Percentiles rank a stretch among this genome's conserved stretches.
These are phyloP conservation scores for Pythium myriotylum DNA, from an alignment of 352 stramenopile genomes.

Conservation along the genomic window DNA sequence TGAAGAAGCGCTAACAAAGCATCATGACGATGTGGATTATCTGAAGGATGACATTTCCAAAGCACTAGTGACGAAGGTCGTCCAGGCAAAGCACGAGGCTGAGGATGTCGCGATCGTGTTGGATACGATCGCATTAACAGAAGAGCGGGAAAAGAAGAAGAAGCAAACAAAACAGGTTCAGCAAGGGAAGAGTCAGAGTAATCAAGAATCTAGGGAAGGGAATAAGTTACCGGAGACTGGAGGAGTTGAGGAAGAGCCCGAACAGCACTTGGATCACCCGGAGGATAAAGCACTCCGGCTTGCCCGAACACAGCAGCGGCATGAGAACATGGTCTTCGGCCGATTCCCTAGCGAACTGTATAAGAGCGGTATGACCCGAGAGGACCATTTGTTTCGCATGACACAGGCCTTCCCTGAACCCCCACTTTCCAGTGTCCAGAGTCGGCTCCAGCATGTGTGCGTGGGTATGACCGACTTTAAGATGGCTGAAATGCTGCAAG, in stretches of 20 bases:
- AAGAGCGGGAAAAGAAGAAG: conserved; percentile 49
- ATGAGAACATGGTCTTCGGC: conserved; percentile 68
- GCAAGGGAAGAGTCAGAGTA: conserved; percentile 19
- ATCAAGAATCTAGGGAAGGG: too few species aligned
- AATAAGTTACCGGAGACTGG: too few species aligned
- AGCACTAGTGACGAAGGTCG: conserved; percentile 53
- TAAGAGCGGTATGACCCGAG: conserved; percentile 57
- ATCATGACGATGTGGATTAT: conserved; percentile 56
- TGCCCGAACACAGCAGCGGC: conserved; percentile 32
- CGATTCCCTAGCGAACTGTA: conserved; percentile 69
- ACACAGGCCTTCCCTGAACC: conserved; percentile 60
- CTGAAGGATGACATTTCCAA: conserved; percentile 71
- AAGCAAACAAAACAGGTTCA: conserved; percentile 16
- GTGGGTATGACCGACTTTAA: conserved; percentile 89
- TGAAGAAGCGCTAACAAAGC: conserved; percentile 37
- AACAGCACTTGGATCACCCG: conserved; percentile 59
- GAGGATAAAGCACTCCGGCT: conserved; percentile 37
- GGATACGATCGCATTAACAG: conserved; percentile 55
- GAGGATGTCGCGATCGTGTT: conserved; percentile 45
- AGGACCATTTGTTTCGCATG: conserved; percentile 57
- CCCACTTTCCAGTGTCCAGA: conserved; percentile 40
- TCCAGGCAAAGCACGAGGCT: conserved; percentile 62
- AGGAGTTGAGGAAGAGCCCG: too few species aligned
- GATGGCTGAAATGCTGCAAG: conserved; percentile 81
- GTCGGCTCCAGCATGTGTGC: conserved; percentile 60